Percentiles rank a stretch among this genome's conserved stretches.
Evolutionary conservation across 2,329 filamentous ascomycete genomes (phyloP).

Genomic region (Coniochaeta ligniaria): DNA sequence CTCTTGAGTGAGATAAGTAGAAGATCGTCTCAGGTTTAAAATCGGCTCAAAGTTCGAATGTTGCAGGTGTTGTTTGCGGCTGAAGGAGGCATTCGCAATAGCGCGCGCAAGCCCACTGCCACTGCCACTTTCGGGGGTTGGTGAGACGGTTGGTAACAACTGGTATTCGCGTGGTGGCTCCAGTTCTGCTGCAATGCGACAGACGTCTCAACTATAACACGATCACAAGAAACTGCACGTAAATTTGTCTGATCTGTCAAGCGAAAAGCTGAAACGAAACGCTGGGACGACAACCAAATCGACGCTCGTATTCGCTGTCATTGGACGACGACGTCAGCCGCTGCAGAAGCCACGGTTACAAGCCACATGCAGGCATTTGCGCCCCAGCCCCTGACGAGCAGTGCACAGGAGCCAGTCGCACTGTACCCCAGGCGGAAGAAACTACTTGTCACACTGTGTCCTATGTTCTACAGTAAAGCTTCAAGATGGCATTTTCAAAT

Average conservation of each 20-base stretch:
- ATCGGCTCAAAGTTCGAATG: not conserved
- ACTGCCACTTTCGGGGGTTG: not conserved
- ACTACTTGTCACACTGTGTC: too few relatives aligned
- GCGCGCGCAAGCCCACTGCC: not conserved
- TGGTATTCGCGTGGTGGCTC: not conserved
- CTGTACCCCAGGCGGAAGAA: not conserved
- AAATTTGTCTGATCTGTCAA: not conserved
- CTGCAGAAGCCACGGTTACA: not conserved
- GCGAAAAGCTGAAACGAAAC: not conserved
- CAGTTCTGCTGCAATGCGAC: not conserved
- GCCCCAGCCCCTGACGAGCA: not conserved
- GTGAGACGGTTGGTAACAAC: not conserved
- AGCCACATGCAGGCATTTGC: not conserved
- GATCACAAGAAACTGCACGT: not conserved
- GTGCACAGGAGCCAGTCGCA: not conserved
- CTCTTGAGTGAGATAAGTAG: conserved; percentile 17
- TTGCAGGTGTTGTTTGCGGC: not conserved
- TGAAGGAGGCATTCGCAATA: conserved; percentile 3
- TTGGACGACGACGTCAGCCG: not conserved
- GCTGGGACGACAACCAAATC: not conserved
- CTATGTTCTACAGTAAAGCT: too few relatives aligned
- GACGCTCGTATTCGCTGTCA: not conserved
- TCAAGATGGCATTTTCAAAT: too few relatives aligned
- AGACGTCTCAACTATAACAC: not conserved
- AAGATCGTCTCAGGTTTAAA: not conserved